phyloP scores from a whole-genome alignment of 2,329 filamentous ascomycete species.

The Botryosphaeria dothidea region DNA sequence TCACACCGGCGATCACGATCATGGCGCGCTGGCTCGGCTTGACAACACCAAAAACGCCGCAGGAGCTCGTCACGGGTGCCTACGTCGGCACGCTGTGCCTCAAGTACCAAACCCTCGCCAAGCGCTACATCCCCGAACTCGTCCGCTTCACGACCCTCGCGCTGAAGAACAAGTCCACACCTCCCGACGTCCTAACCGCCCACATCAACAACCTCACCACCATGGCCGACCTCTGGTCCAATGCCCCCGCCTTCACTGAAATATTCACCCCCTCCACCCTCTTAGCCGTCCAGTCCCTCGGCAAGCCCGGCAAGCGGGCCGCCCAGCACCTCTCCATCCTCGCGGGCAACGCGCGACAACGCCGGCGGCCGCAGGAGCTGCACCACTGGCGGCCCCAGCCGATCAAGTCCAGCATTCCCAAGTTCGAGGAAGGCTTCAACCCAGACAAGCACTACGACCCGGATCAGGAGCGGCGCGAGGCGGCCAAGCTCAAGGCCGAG shows the following conservation, averaged over 20 bases:
- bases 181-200: conserved; percentile 55
- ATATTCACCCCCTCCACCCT: conserved; percentile 66
- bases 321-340: conserved; percentile 64
- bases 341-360: conserved; percentile 62
- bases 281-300: conserved; percentile 30
- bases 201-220: conserved; percentile 66
- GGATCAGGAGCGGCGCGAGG: conserved; percentile 82
- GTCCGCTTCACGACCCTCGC: conserved; percentile 79
- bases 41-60: conserved; percentile 64
- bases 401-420: conserved; percentile 85
- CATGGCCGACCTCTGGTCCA: conserved; percentile 72
- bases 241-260: conserved; percentile 74
- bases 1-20: conserved; percentile 85
- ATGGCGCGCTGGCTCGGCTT: conserved; percentile 83
- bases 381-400: conserved; percentile 87
- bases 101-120: conserved; percentile 80
- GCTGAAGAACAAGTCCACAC: conserved; percentile 49
- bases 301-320: conserved; percentile 42
- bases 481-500: conserved; percentile 81
- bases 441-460: conserved; percentile 97
- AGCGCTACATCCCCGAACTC: conserved; percentile 86
- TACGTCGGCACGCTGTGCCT: conserved; percentile 78
- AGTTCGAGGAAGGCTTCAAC: conserved; percentile 95
- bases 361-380: conserved; percentile 77
- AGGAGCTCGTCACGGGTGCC: conserved; percentile 71